These are phyloP conservation scores for Aspergillus egyptiacus DNA, from an alignment of 495 filamentous ascomycete genomes.

Conservation along the genomic window DNA sequence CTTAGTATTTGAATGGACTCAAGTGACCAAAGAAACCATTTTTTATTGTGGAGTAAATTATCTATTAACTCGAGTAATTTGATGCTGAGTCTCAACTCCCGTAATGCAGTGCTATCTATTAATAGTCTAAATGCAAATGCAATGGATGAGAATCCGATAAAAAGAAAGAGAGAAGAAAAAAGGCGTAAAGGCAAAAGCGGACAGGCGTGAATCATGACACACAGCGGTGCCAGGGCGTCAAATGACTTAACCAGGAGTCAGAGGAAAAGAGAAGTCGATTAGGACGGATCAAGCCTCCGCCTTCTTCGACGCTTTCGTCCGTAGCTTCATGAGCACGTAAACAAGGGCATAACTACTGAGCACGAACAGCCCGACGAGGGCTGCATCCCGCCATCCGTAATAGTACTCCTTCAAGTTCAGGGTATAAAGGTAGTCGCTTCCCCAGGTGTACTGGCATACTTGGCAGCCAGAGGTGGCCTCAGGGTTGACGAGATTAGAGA, in stretches of 20 bases:
- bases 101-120: not conserved
- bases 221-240: too few species aligned
- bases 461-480: conserved; percentile 47
- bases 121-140: not conserved
- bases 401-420: conserved; percentile 40
- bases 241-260: too few species aligned
- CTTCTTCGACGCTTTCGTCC: conserved; percentile 24
- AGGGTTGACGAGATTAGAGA: conserved; percentile 48
- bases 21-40: not conserved
- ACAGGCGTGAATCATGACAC: too few species aligned
- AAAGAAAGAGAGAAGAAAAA: not conserved
- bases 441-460: conserved; percentile 49
- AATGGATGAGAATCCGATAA: not conserved
- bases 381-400: conserved; percentile 40
- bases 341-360: conserved; percentile 44
- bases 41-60: too few species aligned
- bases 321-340: conserved; percentile 44
- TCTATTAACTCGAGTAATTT: not conserved
- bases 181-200: not conserved
- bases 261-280: too few species aligned
- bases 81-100: not conserved
- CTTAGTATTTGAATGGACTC: too few species aligned
- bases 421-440: conserved; percentile 33
- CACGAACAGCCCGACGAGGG: conserved; percentile 40
- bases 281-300: conserved; percentile 12